Evolutionary conservation across 2,329 filamentous ascomycete genomes (phyloP).

Genomic region (Fusarium torulosum): DNA sequence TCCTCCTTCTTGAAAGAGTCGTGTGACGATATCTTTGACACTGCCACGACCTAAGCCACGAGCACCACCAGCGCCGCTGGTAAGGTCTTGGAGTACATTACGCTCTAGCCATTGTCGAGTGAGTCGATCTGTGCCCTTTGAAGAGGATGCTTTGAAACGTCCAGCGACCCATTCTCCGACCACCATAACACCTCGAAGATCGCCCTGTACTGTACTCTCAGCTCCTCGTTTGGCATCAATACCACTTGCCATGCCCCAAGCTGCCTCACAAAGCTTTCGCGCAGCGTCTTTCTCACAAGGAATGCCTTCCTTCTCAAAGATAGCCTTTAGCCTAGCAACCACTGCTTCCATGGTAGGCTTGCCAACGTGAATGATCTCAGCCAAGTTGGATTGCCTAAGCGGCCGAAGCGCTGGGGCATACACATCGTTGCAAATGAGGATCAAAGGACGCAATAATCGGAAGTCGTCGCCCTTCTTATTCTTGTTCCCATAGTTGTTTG

Average conservation of each 20-base stretch:
- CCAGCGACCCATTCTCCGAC: slow-evolving; percentile 88
- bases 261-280: slow-evolving; percentile 83
- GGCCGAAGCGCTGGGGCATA: slow-evolving; percentile 91
- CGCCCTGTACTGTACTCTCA: slow-evolving; percentile 76
- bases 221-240: slow-evolving; percentile 76
- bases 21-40: slow-evolving; percentile 78
- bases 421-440: slow-evolving; percentile 97
- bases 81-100: slow-evolving; percentile 75
- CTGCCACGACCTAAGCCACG: slow-evolving; percentile 79
- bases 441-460: slow-evolving; percentile 85
- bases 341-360: slow-evolving; percentile 91
- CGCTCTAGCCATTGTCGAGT: slow-evolving; percentile 83
- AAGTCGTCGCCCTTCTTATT: slow-evolving; percentile 90
- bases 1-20: slow-evolving; percentile 83
- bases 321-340: slow-evolving; percentile 80
- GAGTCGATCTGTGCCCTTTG: slow-evolving; percentile 61
- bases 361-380: slow-evolving; percentile 91
- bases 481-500: slow-evolving; percentile 51
- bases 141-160: slow-evolving; percentile 68
- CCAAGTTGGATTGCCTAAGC: slow-evolving; percentile 84
- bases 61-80: slow-evolving; percentile 77
- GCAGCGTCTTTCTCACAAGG: slow-evolving; percentile 90
- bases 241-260: slow-evolving; percentile 82
- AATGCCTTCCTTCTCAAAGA: slow-evolving; percentile 92
- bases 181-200: slow-evolving; percentile 86